Conservation (phyloP, 345 rosid species). For the Brassica rapa region DNA sequence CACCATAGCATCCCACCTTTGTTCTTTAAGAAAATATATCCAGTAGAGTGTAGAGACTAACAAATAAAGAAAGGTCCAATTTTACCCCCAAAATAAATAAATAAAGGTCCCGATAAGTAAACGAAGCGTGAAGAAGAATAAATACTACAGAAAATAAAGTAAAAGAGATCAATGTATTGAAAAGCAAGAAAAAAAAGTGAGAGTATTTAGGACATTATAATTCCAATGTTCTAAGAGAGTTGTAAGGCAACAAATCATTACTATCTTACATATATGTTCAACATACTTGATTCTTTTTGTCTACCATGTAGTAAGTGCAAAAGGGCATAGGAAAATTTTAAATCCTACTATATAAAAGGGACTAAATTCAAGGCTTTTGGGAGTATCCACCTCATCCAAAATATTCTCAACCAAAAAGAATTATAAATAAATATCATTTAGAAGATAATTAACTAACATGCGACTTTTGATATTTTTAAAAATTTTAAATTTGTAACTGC, state of each 20-base stretch:
- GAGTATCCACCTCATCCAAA: no score
- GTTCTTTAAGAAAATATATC: constrained; percentile 15
- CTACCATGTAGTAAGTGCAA: background rate
- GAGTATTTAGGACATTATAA: background rate
- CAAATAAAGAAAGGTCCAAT: constrained; percentile 4
- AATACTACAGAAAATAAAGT: constrained; percentile 29
- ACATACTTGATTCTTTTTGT: background rate
- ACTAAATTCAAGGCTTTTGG: no score
- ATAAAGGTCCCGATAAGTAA: constrained; percentile 4
- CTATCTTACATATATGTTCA: background rate
- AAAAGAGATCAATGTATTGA: constrained; percentile 5
- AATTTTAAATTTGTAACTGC: no score
- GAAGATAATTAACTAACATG: no score
- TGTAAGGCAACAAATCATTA: background rate
- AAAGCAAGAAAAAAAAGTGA: background rate
- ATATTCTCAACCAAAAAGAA: no score
- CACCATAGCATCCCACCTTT: constrained; percentile 3
- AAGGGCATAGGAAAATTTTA: background rate
- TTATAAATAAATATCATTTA: no score
- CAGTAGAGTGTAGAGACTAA: constrained; percentile 3
- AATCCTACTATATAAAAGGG: no score
- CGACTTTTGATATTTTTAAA: no score
- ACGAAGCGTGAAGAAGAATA: constrained; percentile 28
- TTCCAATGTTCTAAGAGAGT: background rate
- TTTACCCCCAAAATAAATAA: background rate